These are phyloP conservation scores for Colletotrichum caudatum DNA, from an alignment of 2,329 filamentous ascomycete species.

Conservation along the genomic window DNA sequence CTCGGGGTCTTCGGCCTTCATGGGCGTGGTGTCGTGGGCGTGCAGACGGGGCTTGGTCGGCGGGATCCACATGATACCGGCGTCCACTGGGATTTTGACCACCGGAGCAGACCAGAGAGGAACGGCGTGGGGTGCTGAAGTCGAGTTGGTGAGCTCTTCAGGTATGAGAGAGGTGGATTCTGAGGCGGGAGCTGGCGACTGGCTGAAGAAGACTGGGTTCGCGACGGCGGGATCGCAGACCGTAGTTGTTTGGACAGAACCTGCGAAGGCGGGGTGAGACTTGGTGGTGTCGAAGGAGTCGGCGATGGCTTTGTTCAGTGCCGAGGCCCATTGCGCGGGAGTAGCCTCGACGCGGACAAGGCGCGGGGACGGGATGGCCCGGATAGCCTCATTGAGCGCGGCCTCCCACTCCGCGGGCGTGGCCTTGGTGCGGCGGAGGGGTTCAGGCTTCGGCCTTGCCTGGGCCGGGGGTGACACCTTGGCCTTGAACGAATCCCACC, in stretches of 20 bases:
- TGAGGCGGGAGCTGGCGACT: too few relatives aligned
- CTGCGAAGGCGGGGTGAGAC: conserved; percentile 17
- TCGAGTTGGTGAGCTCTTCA: neutral
- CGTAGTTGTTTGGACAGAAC: neutral
- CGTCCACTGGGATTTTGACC: conserved; percentile 1
- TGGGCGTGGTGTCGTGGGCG: conserved; percentile 14
- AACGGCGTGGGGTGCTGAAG: conserved; percentile 24
- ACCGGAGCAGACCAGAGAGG: conserved; percentile 34
- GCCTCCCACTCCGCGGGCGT: conserved; percentile 40
- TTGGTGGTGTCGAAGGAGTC: conserved; percentile 33
- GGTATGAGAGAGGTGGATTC: neutral
- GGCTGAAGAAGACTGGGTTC: conserved; percentile 16
- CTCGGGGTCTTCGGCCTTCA: conserved; percentile 33
- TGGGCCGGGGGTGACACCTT: neutral
- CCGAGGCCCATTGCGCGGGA: conserved; percentile 36
- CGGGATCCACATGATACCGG: conserved; percentile 28
- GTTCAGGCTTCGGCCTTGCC: neutral
- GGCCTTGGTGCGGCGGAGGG: conserved; percentile 14
- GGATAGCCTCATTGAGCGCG: conserved; percentile 34
- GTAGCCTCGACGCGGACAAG: conserved; percentile 34
- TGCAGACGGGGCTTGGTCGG: conserved; percentile 15
- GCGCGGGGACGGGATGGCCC: neutral
- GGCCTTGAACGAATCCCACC: conserved; percentile 36
- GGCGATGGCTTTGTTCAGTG: conserved; percentile 36
- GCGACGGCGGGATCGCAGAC: conserved; percentile 5